Percentiles rank a stretch among this genome's conserved stretches.
Conservation (phyloP, 164 flowering plant species). For the Malania oleifera region DNA sequence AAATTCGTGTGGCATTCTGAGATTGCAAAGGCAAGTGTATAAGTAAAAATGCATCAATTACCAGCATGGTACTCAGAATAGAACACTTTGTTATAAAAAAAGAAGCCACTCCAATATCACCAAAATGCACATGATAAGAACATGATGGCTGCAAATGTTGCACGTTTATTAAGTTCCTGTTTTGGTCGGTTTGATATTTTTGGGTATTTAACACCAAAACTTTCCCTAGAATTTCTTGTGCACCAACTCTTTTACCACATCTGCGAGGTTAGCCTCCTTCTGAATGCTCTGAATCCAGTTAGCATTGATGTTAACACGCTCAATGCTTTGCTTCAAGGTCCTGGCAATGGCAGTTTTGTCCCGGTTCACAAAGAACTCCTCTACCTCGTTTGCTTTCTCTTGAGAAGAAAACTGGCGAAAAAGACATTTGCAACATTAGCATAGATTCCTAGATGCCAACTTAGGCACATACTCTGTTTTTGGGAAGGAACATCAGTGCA, state of each 20-base stretch:
- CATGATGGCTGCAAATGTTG: too few relatives aligned
- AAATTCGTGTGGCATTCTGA: too few relatives aligned
- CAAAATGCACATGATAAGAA: too few relatives aligned
- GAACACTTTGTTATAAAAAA: too few relatives aligned
- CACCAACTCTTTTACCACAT: slow-evolving; percentile 53
- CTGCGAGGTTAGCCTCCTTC: slow-evolving; percentile 54
- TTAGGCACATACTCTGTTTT: too few relatives aligned
- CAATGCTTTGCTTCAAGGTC: slow-evolving; percentile 94
- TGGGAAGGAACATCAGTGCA: not conserved
- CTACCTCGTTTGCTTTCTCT: slow-evolving; percentile 73
- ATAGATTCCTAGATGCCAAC: not conserved
- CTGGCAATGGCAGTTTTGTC: slow-evolving; percentile 57
- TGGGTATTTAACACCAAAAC: not conserved
- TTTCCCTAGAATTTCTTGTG: slow-evolving; percentile 30
- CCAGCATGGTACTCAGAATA: too few relatives aligned
- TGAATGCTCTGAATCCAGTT: slow-evolving; percentile 66
- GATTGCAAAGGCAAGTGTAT: too few relatives aligned
- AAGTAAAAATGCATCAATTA: too few relatives aligned
- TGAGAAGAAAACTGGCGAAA: slow-evolving; percentile 58
- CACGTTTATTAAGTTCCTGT: not conserved
- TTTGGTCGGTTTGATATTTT: not conserved
- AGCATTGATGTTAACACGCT: slow-evolving; percentile 71
- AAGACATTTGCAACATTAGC: not conserved
- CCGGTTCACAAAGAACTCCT: slow-evolving; percentile 67
- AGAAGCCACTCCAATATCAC: too few relatives aligned